A percentile compares a stretch with the other conserved stretches of the same genome.
Evolutionary conservation across 2,329 filamentous ascomycete species (phyloP).

Genomic region (Sclerotinia minor): DNA sequence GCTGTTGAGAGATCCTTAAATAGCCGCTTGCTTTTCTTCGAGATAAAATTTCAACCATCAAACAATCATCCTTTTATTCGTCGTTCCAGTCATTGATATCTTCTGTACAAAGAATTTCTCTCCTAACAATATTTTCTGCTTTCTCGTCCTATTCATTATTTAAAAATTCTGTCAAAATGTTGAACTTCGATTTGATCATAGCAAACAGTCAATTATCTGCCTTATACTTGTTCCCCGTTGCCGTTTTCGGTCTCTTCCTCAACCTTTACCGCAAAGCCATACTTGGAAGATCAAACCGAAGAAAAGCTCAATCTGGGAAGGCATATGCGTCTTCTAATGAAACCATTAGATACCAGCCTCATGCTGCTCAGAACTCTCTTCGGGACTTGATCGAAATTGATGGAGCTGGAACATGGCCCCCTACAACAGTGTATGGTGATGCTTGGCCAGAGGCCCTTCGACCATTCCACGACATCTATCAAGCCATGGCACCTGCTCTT

Average conservation of each 20-base stretch:
- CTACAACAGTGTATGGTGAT: constrained; percentile 29
- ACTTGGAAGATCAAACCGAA: not conserved
- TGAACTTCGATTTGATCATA: constrained; percentile 5
- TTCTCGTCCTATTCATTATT: not conserved
- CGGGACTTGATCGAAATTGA: constrained; percentile 25
- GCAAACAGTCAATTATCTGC: constrained; percentile 7
- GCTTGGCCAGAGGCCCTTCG: constrained; percentile 39
- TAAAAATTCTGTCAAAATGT: constrained; percentile 9
- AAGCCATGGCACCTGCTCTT: constrained; percentile 38
- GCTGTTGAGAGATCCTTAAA: not conserved
- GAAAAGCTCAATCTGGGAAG: not conserved
- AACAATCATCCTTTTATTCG: constrained; percentile 3
- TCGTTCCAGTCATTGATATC: not conserved
- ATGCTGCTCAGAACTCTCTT: constrained; percentile 12
- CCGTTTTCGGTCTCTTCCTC: constrained; percentile 6
- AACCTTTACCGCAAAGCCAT: constrained; percentile 7
- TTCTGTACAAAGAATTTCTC: not conserved
- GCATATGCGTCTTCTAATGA: not conserved
- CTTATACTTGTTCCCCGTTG: constrained; percentile 7
- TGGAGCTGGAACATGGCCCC: constrained; percentile 36
- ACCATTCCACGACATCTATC: constrained; percentile 41
- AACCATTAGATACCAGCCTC: not conserved
- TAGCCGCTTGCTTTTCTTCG: not conserved
- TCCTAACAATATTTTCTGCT: not conserved
- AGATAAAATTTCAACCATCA: not conserved